Evolutionary conservation across 202 grass and related monocot species (phyloP).

Genomic region (Eragrostis tef): DNA sequence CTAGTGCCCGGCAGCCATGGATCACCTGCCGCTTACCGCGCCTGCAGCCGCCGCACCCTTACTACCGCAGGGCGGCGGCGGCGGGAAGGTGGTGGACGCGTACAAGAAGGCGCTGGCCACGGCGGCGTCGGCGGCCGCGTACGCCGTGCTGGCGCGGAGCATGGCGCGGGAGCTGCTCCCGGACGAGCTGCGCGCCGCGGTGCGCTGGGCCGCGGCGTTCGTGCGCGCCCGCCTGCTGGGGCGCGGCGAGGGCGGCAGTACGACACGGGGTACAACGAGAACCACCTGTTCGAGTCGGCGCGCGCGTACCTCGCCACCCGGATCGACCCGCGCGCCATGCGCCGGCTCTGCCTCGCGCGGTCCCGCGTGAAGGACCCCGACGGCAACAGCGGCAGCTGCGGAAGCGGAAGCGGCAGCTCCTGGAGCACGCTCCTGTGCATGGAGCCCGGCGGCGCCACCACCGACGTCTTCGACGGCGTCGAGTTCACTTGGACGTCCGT

Average conservation of each 20-base stretch:
- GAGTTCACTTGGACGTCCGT: constrained; percentile 58
- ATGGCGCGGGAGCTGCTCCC: constrained; percentile 60
- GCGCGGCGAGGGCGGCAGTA: not conserved
- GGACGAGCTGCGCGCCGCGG: constrained; percentile 52
- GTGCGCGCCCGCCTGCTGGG: constrained; percentile 33
- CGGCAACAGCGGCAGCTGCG: no score
- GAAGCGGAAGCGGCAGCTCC: constrained; percentile 22
- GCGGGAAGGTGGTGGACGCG: constrained; percentile 32
- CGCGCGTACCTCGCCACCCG: constrained; percentile 52
- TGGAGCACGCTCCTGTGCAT: constrained; percentile 50
- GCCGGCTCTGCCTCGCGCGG: constrained; percentile 40
- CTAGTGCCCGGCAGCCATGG: not conserved
- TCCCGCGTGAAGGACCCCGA: constrained; percentile 37
- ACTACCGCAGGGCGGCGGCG: not conserved
- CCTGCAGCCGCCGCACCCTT: not conserved
- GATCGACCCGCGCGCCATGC: constrained; percentile 57
- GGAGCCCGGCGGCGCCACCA: constrained; percentile 53
- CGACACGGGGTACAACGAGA: constrained; percentile 38
- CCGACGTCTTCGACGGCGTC: constrained; percentile 54
- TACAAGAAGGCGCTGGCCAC: constrained; percentile 64
- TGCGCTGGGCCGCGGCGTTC: constrained; percentile 37
- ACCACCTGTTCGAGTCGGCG: constrained; percentile 53
- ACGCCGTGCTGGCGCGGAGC: constrained; percentile 54
- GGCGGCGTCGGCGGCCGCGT: constrained; percentile 52
- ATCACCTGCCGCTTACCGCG: constrained; percentile 16